A percentile compares a stretch with the other conserved stretches of the same genome.
phyloP scores from a whole-genome alignment of 192 early-diverging fungal genomes.

The Backusella luteola region DNA sequence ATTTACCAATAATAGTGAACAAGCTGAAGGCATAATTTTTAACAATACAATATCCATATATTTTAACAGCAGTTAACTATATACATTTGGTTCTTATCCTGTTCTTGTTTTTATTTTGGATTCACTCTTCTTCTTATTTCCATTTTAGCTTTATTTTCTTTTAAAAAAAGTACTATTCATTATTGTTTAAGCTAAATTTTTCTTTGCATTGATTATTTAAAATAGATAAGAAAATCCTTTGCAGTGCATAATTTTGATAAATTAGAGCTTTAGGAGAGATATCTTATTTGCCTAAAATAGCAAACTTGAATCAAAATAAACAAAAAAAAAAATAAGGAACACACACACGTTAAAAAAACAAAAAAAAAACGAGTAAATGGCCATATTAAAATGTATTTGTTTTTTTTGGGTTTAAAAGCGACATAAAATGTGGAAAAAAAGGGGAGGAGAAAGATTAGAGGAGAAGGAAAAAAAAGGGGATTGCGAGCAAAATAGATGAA shows the following conservation, averaged over 20 bases:
- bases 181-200: not conserved
- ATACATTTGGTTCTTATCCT: no score
- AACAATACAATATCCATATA: no score
- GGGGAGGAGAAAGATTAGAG: not conserved
- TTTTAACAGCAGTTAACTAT: no score
- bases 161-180: no score
- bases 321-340: not conserved
- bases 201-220: not conserved
- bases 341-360: not conserved
- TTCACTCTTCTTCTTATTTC: no score
- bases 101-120: no score
- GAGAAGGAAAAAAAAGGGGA: not conserved
- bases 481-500: not conserved
- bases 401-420: not conserved
- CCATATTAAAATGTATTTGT: slow-evolving; percentile 1
- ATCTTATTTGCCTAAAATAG: not conserved
- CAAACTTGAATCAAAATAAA: not conserved
- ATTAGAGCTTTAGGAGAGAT: not conserved
- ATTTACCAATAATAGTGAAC: no score
- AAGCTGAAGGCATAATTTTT: no score
- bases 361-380: not conserved
- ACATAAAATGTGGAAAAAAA: not conserved
- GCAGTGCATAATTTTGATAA: not conserved
- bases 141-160: no score
- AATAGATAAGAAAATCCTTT: not conserved